Evolutionary conservation across 352 stramenopile species (phyloP), one percentile per base, ranked within the genome.

Genomic region (Pythium biforme): DNA sequence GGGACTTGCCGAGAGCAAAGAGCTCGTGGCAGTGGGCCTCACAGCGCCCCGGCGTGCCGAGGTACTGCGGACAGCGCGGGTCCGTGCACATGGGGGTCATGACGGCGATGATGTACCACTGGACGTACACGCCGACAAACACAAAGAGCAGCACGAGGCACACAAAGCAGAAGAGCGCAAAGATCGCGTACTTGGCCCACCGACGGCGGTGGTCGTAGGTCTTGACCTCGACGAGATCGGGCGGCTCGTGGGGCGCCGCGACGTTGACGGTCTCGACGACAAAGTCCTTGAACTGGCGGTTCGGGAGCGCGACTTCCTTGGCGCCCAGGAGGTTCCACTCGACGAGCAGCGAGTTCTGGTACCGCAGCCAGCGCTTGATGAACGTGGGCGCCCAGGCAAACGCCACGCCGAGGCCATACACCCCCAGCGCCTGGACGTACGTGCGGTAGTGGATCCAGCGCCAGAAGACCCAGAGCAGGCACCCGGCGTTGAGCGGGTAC

Each of bases 81-180:
- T 88, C 73, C 17, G 76, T 81, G 59, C 76, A 88, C 68, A 82
- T 76, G 14, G 78, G 78, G 27, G 78, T 88, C 78, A 88, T 88
- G 27, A 88, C 76, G 20, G 78, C 78, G 48, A 88, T 72, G 58
- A 88, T 85, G 65, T 88, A 88, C 78, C 78, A 88, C 62, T 88
- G 78, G 37, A 81, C 75, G 66, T 88, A 88, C 29, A 81, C 43
- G 51, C 74, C 74, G 34, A 88, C 76, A 46, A 88, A 77, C 9
- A 79, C 49, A 60, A 86, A 85, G 40, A 86, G 61, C 43, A 88
- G 48, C 59, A 84, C 54, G 40, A 83, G 73, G 33, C 74, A 83
- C 6, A 79, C 26, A 23, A 77, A 56, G 56, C 74, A 85, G 61
- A 88, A 83, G 45, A 82, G 41, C 17, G 33, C 55, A 59, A 84